Percentiles rank a stretch among this genome's conserved stretches.
phyloP scores from a whole-genome alignment of 148 eudicot genomes.

The Arctostaphylos glauca region DNA sequence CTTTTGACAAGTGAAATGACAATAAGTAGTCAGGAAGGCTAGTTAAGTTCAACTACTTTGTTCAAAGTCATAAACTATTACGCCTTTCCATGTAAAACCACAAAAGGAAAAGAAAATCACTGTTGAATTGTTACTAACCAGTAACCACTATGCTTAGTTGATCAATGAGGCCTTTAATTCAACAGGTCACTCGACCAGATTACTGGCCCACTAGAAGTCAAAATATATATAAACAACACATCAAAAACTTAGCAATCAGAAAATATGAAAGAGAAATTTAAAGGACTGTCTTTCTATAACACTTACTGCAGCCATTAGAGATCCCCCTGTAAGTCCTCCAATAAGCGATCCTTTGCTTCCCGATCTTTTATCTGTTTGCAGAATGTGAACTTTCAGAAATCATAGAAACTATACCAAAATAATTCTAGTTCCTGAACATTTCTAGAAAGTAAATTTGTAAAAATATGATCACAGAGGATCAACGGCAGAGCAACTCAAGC shows the following conservation, averaged over 20 bases:
- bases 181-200: neutral
- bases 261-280: neutral
- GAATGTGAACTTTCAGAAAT: neutral
- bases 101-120: neutral
- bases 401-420: neutral
- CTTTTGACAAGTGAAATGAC: neutral
- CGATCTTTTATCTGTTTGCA: neutral
- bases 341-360: conserved; percentile 7
- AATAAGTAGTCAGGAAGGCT: neutral
- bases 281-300: neutral
- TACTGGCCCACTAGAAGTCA: neutral
- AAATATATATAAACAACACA: neutral
- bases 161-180: neutral
- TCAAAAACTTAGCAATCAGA: neutral
- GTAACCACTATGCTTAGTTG: neutral
- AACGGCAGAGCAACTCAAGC: neutral
- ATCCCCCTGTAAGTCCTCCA: conserved; percentile 7
- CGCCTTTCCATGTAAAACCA: neutral
- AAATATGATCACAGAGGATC: neutral
- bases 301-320: conserved; percentile 6
- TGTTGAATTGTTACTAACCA: neutral
- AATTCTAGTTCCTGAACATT: neutral
- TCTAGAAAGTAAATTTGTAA: neutral
- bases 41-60: neutral
- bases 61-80: neutral